A percentile compares a stretch with the other conserved stretches of the same genome.
phyloP scores from a whole-genome alignment of 1,284 basidiomycete genomes.

The Rhizoctonia solani region DNA sequence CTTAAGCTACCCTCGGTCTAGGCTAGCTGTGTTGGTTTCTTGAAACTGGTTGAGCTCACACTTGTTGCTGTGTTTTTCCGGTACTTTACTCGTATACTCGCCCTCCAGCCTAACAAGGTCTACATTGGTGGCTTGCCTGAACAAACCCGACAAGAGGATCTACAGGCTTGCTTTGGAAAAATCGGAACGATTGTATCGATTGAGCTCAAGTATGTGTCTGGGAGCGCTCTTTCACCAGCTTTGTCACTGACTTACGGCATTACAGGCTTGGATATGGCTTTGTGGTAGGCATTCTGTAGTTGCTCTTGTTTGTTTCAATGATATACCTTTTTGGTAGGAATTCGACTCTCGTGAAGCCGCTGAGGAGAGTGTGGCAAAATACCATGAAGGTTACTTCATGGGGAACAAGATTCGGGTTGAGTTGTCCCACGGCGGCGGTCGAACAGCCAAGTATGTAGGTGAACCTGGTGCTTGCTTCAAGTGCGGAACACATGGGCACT shows the following conservation, averaged over 20 bases:
- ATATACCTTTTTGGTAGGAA: constrained; percentile 57
- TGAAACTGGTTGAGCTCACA: constrained; percentile 46
- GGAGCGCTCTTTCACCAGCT: constrained; percentile 10
- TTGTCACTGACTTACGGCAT: neutral
- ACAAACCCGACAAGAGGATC: constrained; percentile 78
- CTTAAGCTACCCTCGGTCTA: constrained; percentile 41
- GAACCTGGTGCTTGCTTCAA: constrained; percentile 85
- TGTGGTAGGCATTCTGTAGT: constrained; percentile 59
- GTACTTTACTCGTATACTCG: constrained; percentile 60
- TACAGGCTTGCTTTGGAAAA: constrained; percentile 81
- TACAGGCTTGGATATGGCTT: constrained; percentile 79
- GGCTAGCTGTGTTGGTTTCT: constrained; percentile 41
- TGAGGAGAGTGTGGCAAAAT: constrained; percentile 81
- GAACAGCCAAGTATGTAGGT: constrained; percentile 72
- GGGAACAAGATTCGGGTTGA: constrained; percentile 86
- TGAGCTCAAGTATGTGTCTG: constrained; percentile 72
- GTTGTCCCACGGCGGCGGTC: constrained; percentile 76
- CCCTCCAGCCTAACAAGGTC: constrained; percentile 77
- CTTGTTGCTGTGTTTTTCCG: constrained; percentile 55
- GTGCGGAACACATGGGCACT: constrained; percentile 79
- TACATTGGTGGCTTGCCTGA: constrained; percentile 86
- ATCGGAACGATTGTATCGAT: constrained; percentile 75
- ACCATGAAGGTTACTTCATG: constrained; percentile 82
- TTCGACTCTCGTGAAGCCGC: constrained; percentile 78
- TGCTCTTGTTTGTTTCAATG: neutral